Evolutionary conservation across 2,329 filamentous ascomycete species (phyloP), one percentile per base, ranked within the genome.

Genomic region (Penicillium psychrosexuale): DNA sequence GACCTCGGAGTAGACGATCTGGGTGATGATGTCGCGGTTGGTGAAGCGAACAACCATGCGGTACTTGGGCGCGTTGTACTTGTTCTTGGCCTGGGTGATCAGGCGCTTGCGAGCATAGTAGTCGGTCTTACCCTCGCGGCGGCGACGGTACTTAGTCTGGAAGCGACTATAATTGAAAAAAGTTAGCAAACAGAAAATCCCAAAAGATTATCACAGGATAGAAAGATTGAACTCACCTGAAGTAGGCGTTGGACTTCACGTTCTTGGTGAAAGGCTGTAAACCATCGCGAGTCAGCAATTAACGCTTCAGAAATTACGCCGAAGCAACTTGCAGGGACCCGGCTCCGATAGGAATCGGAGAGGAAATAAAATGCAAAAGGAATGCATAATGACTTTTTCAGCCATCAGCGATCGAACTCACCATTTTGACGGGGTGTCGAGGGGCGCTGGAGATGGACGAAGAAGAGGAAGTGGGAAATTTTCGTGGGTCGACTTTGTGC

Each of bases 31-130:
- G 85, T 99, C 93, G 81, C 91, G 91, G 89, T 97, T 96, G 85
- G 91, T 95, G 89, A 96, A 96, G 79, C 94, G 94, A 77, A 99
- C 91, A 68, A 99, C 94, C 75, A 99, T 89, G 76, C 94, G 90
- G 89, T 99, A 97, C 87, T 99, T 99, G 81, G 94, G 94, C 64
- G 94, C 89, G 83, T 96, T 96, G 89, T 97, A 99, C 89, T 99
- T 99, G 91, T 99, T 99, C 91, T 97, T 99, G 83, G 94, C 94
- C 86, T 99, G 94, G 84, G 91, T 92, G 85, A 97, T 94, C 80
- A 99, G 86, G 76, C 94, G 89, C 90, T 97, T 97, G 80, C 94
- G 93, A 77, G 94, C 94, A 80, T 97, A 97, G 91, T 99, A 99
- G 80, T 99, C 94, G 83, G 94, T 99, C 90, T 99, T 99, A 78